Base-by-base conservation (phyloP, 257 asterid genomes). In the Cynanchum wilfordii region DNA sequence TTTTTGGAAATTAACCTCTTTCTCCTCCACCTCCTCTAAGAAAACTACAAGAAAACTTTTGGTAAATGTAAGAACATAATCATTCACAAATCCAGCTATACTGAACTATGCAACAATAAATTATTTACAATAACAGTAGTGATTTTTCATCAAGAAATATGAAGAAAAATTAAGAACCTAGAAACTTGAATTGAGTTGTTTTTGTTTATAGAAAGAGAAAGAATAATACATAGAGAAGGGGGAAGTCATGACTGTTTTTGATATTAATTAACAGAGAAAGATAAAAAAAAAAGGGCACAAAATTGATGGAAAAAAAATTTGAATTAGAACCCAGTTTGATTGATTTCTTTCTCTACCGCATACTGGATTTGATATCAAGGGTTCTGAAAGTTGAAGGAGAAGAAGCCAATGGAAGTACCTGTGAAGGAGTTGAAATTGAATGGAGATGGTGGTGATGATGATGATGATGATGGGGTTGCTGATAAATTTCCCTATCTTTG, bases 371-470 rank as follows among this genome's bases (percentile, higher is more conserved):
- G 40, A 38, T 42, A 36, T 77, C 80, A 68, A 74, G 24, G 72
- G 74, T 44, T 52, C 58, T 59, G 66, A 71, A 77, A 10, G 77
- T 73, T 44, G 90, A 84, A 51, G 73, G 73, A 76, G 85, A 91
- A 71, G 87, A 87, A 69, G 86, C 66, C 85, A 91, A 73, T 66
- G 95, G 89, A 64, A 87, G 83, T 73, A 91, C 88, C 96, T 85
- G 86, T 40, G 87, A 81, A 75, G 82, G 74, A 76, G 80, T 66
- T 33, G 87, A 76, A 76, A 78, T 66, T 33, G 87, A 76, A 74
- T 70, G 73, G 66, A 52, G 65, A 20, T 66, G 38, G 38, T 33
- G 38, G 4, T 33, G 38, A 3, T 33, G 38, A 33, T 33, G 38
- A 3, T 33, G 38, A 33, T 42, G 45, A 42, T 40, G 9, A 40